Percentiles rank a stretch among this genome's conserved stretches.
Evolutionary conservation across 345 rosid species (phyloP).

Genomic region (Arabidopsis arenosa): DNA sequence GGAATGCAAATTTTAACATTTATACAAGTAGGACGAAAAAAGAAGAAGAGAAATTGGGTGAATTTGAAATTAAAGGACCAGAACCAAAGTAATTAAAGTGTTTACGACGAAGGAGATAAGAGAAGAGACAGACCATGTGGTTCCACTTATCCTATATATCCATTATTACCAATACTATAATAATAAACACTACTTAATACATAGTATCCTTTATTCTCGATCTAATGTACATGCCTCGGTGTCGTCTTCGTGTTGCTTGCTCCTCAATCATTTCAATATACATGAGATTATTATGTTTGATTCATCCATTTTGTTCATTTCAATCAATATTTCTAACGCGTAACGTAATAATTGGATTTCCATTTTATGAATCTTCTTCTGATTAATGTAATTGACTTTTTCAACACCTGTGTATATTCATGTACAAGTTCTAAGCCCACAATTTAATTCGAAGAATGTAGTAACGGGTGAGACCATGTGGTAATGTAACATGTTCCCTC

Average conservation of each 20-base stretch:
- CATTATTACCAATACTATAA: constrained; percentile 5
- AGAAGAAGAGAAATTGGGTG: not conserved
- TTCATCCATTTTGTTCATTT: constrained; percentile 26
- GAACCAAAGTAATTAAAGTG: constrained; percentile 1
- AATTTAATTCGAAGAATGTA: constrained; percentile 15
- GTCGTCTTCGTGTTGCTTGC: constrained; percentile 32
- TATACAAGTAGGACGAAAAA: not conserved
- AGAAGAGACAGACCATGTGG: constrained; percentile 44
- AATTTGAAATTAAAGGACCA: constrained; percentile 1
- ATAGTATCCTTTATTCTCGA: constrained; percentile 23
- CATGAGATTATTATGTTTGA: constrained; percentile 27
- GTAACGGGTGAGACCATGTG: constrained; percentile 32
- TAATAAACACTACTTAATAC: constrained; percentile 16
- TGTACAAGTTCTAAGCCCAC: constrained; percentile 4
- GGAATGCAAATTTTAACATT: not conserved
- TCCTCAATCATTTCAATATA: constrained; percentile 13
- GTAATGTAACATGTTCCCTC: constrained; percentile 16
- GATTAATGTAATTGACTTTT: constrained; percentile 7
- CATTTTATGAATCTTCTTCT: constrained; percentile 8
- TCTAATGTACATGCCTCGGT: constrained; percentile 18
- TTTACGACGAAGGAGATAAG: constrained; percentile 33
- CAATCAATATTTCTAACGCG: constrained; percentile 19
- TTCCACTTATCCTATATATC: constrained; percentile 16
- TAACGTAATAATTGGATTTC: not conserved
- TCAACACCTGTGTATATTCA: constrained; percentile 15